Percentiles rank a stretch among this genome's conserved stretches.
Conservation (phyloP, 2,329 filamentous ascomycete genomes). For the Cladosporium oxysporum region DNA sequence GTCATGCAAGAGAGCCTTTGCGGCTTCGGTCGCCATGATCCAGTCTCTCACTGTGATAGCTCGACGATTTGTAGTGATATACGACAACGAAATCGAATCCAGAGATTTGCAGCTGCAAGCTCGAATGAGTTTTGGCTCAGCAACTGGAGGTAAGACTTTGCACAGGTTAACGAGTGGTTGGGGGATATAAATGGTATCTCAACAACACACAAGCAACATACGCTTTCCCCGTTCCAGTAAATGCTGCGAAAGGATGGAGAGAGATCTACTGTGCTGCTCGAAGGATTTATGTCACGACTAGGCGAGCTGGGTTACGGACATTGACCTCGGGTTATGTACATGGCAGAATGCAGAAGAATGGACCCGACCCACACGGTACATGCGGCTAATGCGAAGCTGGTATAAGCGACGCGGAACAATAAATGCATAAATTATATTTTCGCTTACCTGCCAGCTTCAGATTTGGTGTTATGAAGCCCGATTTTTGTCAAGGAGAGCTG, state of each 20-base stretch:
- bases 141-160: not conserved
- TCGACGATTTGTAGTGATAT: not conserved
- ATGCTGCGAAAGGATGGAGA: not conserved
- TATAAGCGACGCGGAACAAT: not conserved
- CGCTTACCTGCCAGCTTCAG: not conserved
- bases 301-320: not conserved
- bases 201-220: not conserved
- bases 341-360: not conserved
- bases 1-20: not conserved
- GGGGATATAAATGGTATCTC: not conserved
- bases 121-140: not conserved
- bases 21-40: not conserved
- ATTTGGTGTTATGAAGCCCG: too few species aligned
- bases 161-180: not conserved
- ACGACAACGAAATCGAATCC: not conserved
- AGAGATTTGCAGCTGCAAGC: not conserved
- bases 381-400: not conserved
- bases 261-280: not conserved
- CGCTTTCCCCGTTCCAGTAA: not conserved
- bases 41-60: not conserved
- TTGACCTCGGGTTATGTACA: not conserved
- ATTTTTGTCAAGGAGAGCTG: too few species aligned
- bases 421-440: not conserved
- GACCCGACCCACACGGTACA: not conserved
- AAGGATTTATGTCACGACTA: not conserved